phyloP scores from a whole-genome alignment of 768 basidiomycete genomes.

The Pleurotus pulmonarius region DNA sequence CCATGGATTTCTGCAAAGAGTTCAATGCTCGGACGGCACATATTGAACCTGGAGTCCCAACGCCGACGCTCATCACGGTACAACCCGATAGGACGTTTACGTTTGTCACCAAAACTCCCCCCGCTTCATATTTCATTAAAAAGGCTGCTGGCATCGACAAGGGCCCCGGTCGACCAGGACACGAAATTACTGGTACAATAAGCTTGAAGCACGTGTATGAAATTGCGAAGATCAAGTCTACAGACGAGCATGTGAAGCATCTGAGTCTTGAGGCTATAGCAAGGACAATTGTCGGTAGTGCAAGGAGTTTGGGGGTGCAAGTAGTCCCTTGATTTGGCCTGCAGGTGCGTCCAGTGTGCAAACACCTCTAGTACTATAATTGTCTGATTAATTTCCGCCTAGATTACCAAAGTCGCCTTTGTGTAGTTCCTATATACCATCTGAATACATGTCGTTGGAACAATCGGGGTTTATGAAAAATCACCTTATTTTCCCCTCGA shows the following conservation, averaged over 20 bases:
- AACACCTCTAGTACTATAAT: not conserved
- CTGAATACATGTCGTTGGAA: not conserved
- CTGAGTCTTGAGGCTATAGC: slow-evolving; percentile 85
- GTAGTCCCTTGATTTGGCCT: slow-evolving; percentile 70
- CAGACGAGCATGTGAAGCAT: slow-evolving; percentile 86
- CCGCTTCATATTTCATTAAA: slow-evolving; percentile 87
- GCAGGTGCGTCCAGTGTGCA: not conserved
- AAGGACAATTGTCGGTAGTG: slow-evolving; percentile 84
- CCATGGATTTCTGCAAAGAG: slow-evolving; percentile 99
- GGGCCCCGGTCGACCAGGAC: slow-evolving; percentile 80
- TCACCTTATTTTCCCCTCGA: not conserved
- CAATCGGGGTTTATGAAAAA: not conserved
- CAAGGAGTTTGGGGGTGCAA: slow-evolving; percentile 83
- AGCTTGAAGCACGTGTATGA: slow-evolving; percentile 97
- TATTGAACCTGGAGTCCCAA: slow-evolving; percentile 79
- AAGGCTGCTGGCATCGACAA: slow-evolving; percentile 87
- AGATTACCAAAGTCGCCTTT: not conserved
- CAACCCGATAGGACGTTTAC: slow-evolving; percentile 94
- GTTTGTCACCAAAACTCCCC: slow-evolving; percentile 90
- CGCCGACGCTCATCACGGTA: slow-evolving; percentile 90
- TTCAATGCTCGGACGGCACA: slow-evolving; percentile 97
- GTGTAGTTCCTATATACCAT: not conserved
- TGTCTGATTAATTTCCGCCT: not conserved
- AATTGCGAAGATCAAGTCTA: slow-evolving; percentile 94
- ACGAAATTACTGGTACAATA: slow-evolving; percentile 76